These are phyloP conservation scores for Metschnikowia koreensis DNA, from an alignment of 805 yeast genomes.

Conservation along the genomic window DNA sequence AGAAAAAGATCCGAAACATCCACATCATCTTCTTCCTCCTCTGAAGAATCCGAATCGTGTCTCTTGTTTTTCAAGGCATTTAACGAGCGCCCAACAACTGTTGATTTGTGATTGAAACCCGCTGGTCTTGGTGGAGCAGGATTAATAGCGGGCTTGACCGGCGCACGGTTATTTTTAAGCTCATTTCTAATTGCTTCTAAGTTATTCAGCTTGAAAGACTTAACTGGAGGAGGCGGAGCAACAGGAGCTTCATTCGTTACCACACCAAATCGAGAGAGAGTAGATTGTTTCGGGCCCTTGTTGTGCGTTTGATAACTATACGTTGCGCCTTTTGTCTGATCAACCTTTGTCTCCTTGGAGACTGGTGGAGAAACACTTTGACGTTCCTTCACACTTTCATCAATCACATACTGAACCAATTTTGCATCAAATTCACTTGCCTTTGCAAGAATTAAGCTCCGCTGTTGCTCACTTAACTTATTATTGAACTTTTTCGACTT, in stretches of 20 bases:
- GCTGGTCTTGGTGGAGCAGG: conserved; percentile 56
- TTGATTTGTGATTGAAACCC: conserved; percentile 45
- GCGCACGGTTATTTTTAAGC: conserved; percentile 23
- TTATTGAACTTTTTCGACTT: conserved; percentile 67
- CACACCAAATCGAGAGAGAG: conserved; percentile 36
- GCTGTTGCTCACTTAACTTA: conserved; percentile 65
- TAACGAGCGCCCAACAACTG: conserved; percentile 37
- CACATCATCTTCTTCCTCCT: conserved; percentile 32
- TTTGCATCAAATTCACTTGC: conserved; percentile 55
- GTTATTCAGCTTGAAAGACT: conserved; percentile 28
- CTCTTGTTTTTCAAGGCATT: conserved; percentile 32
- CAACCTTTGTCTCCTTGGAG: conserved; percentile 3
- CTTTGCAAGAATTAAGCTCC: conserved; percentile 57
- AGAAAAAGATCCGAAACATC: conserved; percentile 43
- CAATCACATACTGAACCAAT: conserved; percentile 51
- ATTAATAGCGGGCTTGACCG: conserved; percentile 18
- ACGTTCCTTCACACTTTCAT: conserved; percentile 25
- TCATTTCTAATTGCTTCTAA: conserved; percentile 36
- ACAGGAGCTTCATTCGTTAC: conserved; percentile 30
- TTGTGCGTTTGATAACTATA: conserved; percentile 21
- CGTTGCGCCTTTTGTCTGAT: conserved; percentile 18
- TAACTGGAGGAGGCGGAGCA: conserved; percentile 35
- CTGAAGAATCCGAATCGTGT: conserved; percentile 34
- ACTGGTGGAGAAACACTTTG: conserved; percentile 26
- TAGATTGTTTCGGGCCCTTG: conserved; percentile 33